Evolutionary conservation across 352 stramenopile species (phyloP), one percentile per base, ranked within the genome.

Genomic region (Globisporangium paroecandrum): DNA sequence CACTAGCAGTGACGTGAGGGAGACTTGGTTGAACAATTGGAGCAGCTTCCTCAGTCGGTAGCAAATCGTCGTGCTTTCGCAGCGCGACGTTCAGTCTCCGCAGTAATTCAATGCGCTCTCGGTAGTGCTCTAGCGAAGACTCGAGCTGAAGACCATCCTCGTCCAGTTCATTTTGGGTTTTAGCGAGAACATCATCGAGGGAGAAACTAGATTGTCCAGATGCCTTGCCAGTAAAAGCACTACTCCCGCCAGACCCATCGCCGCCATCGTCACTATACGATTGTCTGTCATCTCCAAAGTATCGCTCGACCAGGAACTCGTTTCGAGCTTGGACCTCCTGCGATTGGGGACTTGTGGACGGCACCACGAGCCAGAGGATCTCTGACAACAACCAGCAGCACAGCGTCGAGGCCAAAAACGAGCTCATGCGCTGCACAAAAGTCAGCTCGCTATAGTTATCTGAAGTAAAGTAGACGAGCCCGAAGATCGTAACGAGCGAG

Each of bases 281-380:
- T 7, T 72, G 43, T n/a, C 32, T 49, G 12, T 71, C 65, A 4
- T 70, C 69, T 20, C 75, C 75, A 53, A 89, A 77, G 68, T 87
- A 89, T 18, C 79, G 79, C 54, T 86, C 76, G 0, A 81, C 56
- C 0, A 87, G 43, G 41, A 85, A 89, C 1, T 59, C 51, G 36
- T 83, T 82, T 0, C 81, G 77, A 12, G 68, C 72, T 9, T 69
- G 63, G 8, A 69, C 66, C 51, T 77, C 75, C 25, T 73, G 51
- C 4, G 61, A 66, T 5, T 59, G 36, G 0, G 64, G 64, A 22
- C 69, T 85, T 55, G 74, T 68, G 2, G 55, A 58, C 1, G 79
- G 74, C 25, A 89, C 29, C 27, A 76, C 46, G 24, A 83, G 58
- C 79, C 74, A 82, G 9, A 79, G 18, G 10, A 81, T 49, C 53